Evolutionary conservation across 805 yeast species (phyloP).

Genomic region (Wickerhamomyces bisporus): DNA sequence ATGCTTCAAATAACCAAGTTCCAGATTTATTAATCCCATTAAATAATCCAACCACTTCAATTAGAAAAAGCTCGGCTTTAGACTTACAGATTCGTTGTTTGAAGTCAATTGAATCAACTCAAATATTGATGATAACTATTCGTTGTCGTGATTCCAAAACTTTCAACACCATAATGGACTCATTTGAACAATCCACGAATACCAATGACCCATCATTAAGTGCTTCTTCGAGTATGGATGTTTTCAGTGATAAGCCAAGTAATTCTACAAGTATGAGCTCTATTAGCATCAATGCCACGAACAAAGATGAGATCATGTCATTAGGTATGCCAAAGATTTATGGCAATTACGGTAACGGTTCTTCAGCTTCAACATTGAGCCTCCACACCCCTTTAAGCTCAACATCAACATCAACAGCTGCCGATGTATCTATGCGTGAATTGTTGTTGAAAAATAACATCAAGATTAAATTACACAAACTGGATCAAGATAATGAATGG

Average conservation of each 20-base stretch:
- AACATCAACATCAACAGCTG: conserved; percentile 4
- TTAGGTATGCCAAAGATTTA: conserved; percentile 2
- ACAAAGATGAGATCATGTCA: conserved; percentile 5
- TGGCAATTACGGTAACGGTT: conserved; percentile 8
- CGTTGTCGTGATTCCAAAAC: conserved; percentile 18
- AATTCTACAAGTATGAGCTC: conserved; percentile 22
- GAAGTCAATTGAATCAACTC: conserved; percentile 8
- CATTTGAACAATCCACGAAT: conserved; percentile 7
- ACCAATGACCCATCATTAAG: conserved; percentile 2
- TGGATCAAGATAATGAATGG: conserved; percentile 22
- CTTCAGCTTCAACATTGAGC: conserved; percentile 11
- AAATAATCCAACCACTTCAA: conserved; percentile 6
- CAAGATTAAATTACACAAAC: conserved; percentile 21
- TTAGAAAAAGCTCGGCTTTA: conserved; percentile 9
- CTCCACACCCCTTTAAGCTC: conserved; percentile 3
- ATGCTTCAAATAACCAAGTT: background rate
- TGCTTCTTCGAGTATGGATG: conserved; percentile 7
- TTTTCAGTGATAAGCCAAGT: conserved; percentile 18
- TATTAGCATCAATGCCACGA: conserved; percentile 2
- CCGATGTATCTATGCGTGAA: conserved; percentile 8
- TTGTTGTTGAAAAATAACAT: conserved; percentile 16
- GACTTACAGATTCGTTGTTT: conserved; percentile 14
- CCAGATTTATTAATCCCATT: conserved; percentile 16
- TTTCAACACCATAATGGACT: conserved; percentile 7
- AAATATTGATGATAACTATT: conserved; percentile 16